Conservation (phyloP, 495 filamentous ascomycete genomes). For the Podospora pseudopauciseta region DNA sequence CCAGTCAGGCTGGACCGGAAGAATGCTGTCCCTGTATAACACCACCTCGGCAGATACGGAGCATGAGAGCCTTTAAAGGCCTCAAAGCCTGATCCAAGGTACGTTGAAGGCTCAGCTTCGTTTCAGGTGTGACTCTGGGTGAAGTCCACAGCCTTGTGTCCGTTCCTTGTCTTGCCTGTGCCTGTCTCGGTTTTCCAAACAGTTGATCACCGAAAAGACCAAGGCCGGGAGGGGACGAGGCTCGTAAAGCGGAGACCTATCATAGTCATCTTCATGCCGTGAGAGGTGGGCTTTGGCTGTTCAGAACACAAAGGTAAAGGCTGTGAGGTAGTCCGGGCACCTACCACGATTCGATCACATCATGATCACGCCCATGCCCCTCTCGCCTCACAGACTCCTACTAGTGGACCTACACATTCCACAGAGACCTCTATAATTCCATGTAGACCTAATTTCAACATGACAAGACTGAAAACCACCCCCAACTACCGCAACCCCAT, state of each 20-base stretch:
- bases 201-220: not conserved
- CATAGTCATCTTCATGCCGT: not conserved
- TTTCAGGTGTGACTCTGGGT: not conserved
- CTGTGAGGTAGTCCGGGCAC: not conserved
- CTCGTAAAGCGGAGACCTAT: not conserved
- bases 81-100: too few relatives aligned
- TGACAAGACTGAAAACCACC: too few relatives aligned
- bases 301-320: not conserved
- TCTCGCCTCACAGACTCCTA: not conserved
- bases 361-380: not conserved
- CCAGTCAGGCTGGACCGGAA: too few relatives aligned
- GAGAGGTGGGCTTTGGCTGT: not conserved
- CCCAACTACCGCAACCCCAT: not conserved
- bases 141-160: not conserved
- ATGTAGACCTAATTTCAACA: not conserved
- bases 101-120: not conserved
- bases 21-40: too few relatives aligned
- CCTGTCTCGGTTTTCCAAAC: not conserved
- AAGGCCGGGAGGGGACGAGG: not conserved
- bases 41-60: too few relatives aligned
- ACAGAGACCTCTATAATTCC: not conserved
- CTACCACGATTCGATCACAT: not conserved
- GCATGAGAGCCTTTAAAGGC: too few relatives aligned
- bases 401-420: not conserved
- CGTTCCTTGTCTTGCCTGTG: not conserved